A percentile compares a stretch with the other conserved stretches of the same genome.
Conservation (phyloP, 2,329 filamentous ascomycete genomes). For the Annulohypoxylon truncatum region DNA sequence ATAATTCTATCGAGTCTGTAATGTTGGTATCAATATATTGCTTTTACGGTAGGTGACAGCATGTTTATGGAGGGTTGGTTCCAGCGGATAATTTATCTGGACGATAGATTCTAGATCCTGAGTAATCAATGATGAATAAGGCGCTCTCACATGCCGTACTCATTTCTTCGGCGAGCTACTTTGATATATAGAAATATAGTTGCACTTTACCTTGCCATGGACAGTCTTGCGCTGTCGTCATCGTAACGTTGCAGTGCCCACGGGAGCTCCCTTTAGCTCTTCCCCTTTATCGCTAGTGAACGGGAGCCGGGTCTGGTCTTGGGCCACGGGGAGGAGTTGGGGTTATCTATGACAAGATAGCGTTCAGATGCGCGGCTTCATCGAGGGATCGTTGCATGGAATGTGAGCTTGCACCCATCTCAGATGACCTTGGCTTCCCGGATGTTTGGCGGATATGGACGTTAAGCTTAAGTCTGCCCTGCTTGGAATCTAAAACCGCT, state of each 20-base stretch:
- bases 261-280: constrained; percentile 16
- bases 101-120: neutral
- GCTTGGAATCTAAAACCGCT: constrained; percentile 22
- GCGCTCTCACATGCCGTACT: constrained; percentile 6
- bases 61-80: neutral
- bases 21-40: constrained; percentile 9
- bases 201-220: constrained; percentile 7
- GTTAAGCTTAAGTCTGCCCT: constrained; percentile 30
- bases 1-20: neutral
- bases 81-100: neutral
- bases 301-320: constrained; percentile 3
- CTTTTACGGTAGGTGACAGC: constrained; percentile 21
- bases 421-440: constrained; percentile 33
- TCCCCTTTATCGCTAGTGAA: constrained; percentile 22
- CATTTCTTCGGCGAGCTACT: neutral
- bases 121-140: constrained; percentile 1
- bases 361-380: constrained; percentile 23
- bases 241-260: constrained; percentile 41
- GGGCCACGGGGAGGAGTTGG: constrained; percentile 18
- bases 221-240: constrained; percentile 15
- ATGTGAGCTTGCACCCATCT: constrained; percentile 30
- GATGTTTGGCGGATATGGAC: constrained; percentile 25
- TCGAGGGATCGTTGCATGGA: constrained; percentile 40
- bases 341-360: constrained; percentile 29
- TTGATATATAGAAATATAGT: constrained; percentile 16